phyloP scores from a whole-genome alignment of 768 basidiomycete species.

The Russula foetens region DNA sequence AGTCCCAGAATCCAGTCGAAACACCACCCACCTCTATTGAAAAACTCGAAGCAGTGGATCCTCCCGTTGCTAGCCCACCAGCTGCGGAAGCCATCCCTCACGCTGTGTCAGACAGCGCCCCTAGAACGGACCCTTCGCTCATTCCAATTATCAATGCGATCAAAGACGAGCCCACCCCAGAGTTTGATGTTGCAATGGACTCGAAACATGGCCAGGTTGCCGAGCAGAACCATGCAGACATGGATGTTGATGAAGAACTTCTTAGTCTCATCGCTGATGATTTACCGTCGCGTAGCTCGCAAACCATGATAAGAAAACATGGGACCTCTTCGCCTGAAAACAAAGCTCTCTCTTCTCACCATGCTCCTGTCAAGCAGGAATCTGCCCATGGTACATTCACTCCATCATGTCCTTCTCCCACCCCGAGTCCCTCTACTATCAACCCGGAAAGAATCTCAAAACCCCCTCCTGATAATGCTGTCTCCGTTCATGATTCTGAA shows the following conservation, averaged over 20 bases:
- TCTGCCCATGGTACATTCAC: conserved; percentile 4
- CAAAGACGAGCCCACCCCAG: neutral
- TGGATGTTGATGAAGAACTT: conserved; percentile 57
- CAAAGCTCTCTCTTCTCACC: neutral
- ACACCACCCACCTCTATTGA: neutral
- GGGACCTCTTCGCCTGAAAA: neutral
- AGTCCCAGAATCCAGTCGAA: neutral
- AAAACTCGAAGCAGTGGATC: neutral
- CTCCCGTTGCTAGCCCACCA: neutral
- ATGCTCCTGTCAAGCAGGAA: neutral
- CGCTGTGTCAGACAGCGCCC: neutral
- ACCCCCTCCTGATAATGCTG: conserved; percentile 32
- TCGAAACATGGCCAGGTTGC: neutral
- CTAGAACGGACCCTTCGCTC: neutral
- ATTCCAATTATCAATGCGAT: neutral
- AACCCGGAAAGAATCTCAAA: conserved; percentile 45
- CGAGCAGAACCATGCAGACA: conserved; percentile 32
- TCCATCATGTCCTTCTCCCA: conserved; percentile 11
- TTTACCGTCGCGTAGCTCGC: conserved; percentile 10
- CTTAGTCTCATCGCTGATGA: conserved; percentile 55
- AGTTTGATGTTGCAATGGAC: neutral
- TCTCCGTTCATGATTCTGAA: conserved; percentile 7
- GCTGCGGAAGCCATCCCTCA: neutral
- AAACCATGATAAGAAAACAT: conserved; percentile 12
- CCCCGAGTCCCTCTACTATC: conserved; percentile 14